phyloP scores from a whole-genome alignment of 2,329 filamentous ascomycete species.

The Pseudodiploospora longispora region DNA sequence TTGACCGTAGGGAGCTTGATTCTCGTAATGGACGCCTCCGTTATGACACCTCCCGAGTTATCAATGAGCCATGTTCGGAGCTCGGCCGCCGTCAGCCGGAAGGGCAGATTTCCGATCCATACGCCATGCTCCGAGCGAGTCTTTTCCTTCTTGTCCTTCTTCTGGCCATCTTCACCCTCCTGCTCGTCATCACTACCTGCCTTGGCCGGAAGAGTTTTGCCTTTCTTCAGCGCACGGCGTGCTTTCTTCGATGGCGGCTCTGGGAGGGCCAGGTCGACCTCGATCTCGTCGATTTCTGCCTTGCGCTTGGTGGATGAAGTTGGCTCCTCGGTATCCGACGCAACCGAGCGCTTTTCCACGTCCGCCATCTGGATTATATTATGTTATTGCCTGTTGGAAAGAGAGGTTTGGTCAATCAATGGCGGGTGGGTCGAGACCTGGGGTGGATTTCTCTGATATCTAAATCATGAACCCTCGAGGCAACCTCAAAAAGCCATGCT shows the following conservation, averaged over 20 bases:
- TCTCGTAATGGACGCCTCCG: slow-evolving; percentile 68
- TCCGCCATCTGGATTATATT: slow-evolving; percentile 7
- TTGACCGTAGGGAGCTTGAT: slow-evolving; percentile 68
- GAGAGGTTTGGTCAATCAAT: background rate
- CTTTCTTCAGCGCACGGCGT: slow-evolving; percentile 81
- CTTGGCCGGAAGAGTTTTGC: slow-evolving; percentile 47
- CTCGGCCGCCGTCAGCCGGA: slow-evolving; percentile 64
- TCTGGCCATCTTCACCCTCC: slow-evolving; percentile 25
- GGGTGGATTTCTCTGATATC: background rate
- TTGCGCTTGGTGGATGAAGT: slow-evolving; percentile 54
- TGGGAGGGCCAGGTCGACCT: slow-evolving; percentile 82
- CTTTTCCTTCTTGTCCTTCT: slow-evolving; percentile 36
- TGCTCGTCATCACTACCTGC: slow-evolving; percentile 27
- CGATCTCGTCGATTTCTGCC: slow-evolving; percentile 61
- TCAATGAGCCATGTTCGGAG: slow-evolving; percentile 74
- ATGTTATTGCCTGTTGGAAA: background rate
- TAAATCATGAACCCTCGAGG: background rate
- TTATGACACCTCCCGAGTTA: slow-evolving; percentile 57
- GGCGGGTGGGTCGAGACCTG: background rate
- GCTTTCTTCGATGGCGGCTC: slow-evolving; percentile 95
- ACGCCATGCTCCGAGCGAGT: slow-evolving; percentile 73
- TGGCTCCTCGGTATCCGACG: slow-evolving; percentile 8
- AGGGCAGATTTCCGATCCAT: slow-evolving; percentile 96
- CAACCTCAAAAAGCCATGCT: background rate
- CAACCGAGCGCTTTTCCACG: slow-evolving; percentile 5